Percentiles rank a stretch among this genome's conserved stretches.
phyloP scores from a whole-genome alignment of 768 basidiomycete genomes.

The Arthromyces matolae region DNA sequence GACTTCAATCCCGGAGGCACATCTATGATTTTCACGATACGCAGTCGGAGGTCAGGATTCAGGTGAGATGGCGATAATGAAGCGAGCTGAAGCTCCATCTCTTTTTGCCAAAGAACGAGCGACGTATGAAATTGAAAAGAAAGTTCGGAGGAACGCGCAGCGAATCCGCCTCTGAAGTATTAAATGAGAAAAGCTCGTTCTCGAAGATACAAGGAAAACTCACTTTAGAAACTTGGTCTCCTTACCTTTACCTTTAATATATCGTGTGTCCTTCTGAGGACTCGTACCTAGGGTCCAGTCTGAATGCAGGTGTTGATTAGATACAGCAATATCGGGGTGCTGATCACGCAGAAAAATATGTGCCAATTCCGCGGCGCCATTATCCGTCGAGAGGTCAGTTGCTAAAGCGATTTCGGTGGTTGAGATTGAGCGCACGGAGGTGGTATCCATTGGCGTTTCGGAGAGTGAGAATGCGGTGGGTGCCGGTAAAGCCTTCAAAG shows the following conservation, averaged over 20 bases:
- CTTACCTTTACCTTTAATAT: slow-evolving; percentile 33
- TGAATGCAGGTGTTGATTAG: slow-evolving; percentile 25
- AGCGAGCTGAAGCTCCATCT: slow-evolving; percentile 34
- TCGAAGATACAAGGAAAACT: slow-evolving; percentile 14
- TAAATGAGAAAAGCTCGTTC: background rate
- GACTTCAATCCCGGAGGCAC: slow-evolving; percentile 22
- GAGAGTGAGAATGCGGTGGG: slow-evolving; percentile 23
- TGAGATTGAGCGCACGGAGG: slow-evolving; percentile 45
- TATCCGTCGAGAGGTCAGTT: slow-evolving; percentile 50
- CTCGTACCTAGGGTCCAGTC: slow-evolving; percentile 54
- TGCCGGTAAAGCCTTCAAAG: slow-evolving; percentile 21
- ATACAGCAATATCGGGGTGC: slow-evolving; percentile 30
- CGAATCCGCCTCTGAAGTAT: slow-evolving; percentile 50
- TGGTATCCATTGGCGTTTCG: slow-evolving; percentile 23
- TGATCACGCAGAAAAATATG: slow-evolving; percentile 52
- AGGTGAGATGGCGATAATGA: slow-evolving; percentile 26
- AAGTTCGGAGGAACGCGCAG: slow-evolving; percentile 43
- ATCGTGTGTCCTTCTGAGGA: slow-evolving; percentile 43
- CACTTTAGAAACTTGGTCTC: slow-evolving; percentile 45
- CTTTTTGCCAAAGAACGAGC: slow-evolving; percentile 50
- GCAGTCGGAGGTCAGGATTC: slow-evolving; percentile 41
- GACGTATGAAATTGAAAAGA: slow-evolving; percentile 43
- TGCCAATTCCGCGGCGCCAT: slow-evolving; percentile 45
- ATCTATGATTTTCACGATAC: slow-evolving; percentile 41
- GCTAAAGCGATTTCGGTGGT: slow-evolving; percentile 50